phyloP scores from a whole-genome alignment of 208 protist species.

The Histomonas meleagridis region DNA sequence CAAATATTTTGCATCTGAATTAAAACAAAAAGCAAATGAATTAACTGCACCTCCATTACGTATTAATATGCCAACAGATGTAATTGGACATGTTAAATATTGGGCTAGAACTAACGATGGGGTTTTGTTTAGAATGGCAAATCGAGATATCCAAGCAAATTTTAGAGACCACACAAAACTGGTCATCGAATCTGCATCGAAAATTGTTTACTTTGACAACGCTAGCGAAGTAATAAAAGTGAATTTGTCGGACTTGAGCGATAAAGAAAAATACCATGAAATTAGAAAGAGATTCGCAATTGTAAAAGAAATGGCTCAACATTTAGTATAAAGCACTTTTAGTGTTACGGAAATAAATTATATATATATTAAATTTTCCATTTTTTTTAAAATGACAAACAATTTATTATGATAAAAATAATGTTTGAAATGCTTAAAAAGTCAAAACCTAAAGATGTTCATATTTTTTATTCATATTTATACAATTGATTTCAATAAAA shows the following conservation, averaged over 20 bases:
- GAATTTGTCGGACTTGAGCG: not conserved
- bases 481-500: too few relatives aligned
- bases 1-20: not conserved
- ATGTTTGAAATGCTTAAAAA: too few relatives aligned
- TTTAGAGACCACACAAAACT: constrained; percentile 22
- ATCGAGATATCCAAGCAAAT: constrained; percentile 17
- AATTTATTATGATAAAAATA: too few relatives aligned
- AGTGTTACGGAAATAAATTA: too few relatives aligned
- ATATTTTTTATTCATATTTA: too few relatives aligned
- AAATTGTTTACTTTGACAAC: not conserved
- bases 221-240: not conserved
- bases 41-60: not conserved
- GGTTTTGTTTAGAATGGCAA: constrained; percentile 30
- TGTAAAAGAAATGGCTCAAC: constrained; percentile 25
- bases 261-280: constrained; percentile 13
- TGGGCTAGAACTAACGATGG: constrained; percentile 19
- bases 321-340: constrained; percentile 27
- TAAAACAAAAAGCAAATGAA: not conserved
- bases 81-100: not conserved
- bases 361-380: too few relatives aligned
- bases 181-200: not conserved
- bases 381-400: too few relatives aligned
- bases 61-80: not conserved
- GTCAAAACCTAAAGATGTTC: too few relatives aligned
- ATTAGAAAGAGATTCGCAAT: not conserved